phyloP scores from a whole-genome alignment of 257 asterid genomes.

The Nicotiana noctiflora region DNA sequence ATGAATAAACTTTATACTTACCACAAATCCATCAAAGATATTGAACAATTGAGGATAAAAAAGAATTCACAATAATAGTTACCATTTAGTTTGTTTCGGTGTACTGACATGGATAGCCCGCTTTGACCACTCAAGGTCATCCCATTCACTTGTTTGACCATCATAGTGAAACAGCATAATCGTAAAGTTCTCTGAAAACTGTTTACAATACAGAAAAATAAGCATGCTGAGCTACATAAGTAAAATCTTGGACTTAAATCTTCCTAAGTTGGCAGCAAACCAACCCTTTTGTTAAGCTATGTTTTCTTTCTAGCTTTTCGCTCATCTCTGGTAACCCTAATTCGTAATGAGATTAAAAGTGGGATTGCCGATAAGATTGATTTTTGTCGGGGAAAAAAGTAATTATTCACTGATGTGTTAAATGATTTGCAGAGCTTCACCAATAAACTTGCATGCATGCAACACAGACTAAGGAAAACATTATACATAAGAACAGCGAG shows the following conservation, averaged over 20 bases:
- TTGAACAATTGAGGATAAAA: neutral
- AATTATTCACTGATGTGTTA: neutral
- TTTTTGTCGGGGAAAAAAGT: neutral
- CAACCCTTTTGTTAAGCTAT: neutral
- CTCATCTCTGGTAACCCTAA: neutral
- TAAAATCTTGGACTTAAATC: neutral
- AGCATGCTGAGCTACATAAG: neutral
- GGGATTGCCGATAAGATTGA: neutral
- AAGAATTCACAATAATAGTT: slow-evolving; percentile 5
- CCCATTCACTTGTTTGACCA: slow-evolving; percentile 88
- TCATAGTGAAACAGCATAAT: slow-evolving; percentile 86
- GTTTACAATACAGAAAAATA: slow-evolving; percentile 13
- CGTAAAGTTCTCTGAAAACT: slow-evolving; percentile 85
- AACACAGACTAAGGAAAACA: neutral
- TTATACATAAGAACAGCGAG: neutral
- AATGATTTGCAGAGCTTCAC: neutral
- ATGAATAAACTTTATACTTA: neutral
- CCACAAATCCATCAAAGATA: neutral
- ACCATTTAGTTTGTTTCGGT: slow-evolving; percentile 85
- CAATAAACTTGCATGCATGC: neutral
- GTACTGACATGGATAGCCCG: slow-evolving; percentile 76
- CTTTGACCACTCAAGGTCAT: slow-evolving; percentile 86
- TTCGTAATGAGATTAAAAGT: neutral
- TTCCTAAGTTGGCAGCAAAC: neutral
- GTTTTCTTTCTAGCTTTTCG: neutral